phyloP scores from a whole-genome alignment of 1,284 basidiomycete genomes.

The Leccinum angustisporum region DNA sequence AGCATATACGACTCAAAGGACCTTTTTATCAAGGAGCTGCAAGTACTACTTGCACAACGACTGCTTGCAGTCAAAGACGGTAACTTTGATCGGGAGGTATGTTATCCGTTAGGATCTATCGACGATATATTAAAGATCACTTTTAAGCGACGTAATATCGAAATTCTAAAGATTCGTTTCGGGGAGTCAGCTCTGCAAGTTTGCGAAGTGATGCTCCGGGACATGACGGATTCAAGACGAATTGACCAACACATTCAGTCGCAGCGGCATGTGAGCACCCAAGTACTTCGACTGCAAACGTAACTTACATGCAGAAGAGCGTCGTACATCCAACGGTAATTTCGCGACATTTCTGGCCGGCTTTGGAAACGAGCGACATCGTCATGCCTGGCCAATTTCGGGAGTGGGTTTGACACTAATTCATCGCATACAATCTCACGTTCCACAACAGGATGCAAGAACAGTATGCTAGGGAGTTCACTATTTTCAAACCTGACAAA shows the following conservation, averaged over 20 bases:
- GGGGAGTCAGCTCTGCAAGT: conserved; percentile 88
- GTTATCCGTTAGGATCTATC: conserved; percentile 19
- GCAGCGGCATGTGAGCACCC: conserved; percentile 55
- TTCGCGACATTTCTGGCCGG: conserved; percentile 92
- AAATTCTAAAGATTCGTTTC: conserved; percentile 91
- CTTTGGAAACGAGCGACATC: conserved; percentile 71
- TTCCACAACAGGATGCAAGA: conserved; percentile 59
- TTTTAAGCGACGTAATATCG: conserved; percentile 80
- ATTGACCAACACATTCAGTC: conserved; percentile 84
- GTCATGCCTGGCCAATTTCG: conserved; percentile 83
- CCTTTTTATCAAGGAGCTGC: conserved; percentile 91
- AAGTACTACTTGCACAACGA: conserved; percentile 83
- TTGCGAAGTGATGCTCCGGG: conserved; percentile 95
- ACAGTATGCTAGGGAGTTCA: conserved; percentile 75
- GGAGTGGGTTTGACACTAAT: conserved; percentile 46
- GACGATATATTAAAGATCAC: conserved; percentile 3
- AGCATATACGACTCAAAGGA: conserved; percentile 96
- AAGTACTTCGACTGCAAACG: neutral
- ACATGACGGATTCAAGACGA: conserved; percentile 90
- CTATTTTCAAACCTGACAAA: conserved; percentile 87
- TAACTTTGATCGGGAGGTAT: conserved; percentile 80
- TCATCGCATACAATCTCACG: conserved; percentile 5
- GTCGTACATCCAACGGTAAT: conserved; percentile 85
- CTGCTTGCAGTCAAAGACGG: conserved; percentile 79
- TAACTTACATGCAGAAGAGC: conserved; percentile 24